Base-by-base conservation (phyloP, 73 alveolate species). In the Loxodes magnus region DNA sequence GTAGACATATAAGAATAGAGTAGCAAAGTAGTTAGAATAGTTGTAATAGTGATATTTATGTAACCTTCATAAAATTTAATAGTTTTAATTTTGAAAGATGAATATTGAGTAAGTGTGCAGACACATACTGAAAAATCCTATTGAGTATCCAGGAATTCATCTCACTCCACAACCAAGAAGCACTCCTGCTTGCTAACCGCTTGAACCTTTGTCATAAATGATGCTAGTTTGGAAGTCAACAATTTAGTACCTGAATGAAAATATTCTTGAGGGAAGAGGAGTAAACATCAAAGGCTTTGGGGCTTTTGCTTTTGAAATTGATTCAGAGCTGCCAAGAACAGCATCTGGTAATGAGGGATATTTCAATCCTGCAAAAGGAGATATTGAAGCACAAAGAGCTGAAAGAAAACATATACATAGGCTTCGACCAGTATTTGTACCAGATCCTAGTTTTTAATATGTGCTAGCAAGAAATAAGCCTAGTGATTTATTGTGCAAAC, bases 241-340 rank as follows among this genome's bases (percentile, higher is more conserved):
- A 39, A 51, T 68, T 53, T 81, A 71, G 44, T 83, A 83, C 56
- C 54, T 83, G 7, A 59, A 83, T 31, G 88, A 83, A 26, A 79
- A 83, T 41, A 67, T 83, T 50, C 56, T 71, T 35, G 69, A 76
- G 26, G 87, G 88, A 28, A 72, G 62, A 53, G 73, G 84, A 35
- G 87, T 83, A 9, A 77, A 83, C 49, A 71, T 83, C 60, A 60
- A 66, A 30, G 71, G 74, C 3, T 83, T 83, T 42, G 95, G 95
- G 15, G 82, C 95, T 38, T 83, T 83, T 51, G 67, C 95, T 21
- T 83, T 55, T 53, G 75, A 71, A 38, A 68, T 77, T 43, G 56
- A 66, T 12, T 72, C 87, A 21, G 88, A 82, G 33, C 63, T 83
- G 30, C 95, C 95, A 0, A 56, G 80, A 42, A 62, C 77, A 12